Percentiles rank a stretch among this genome's conserved stretches.
These are phyloP conservation scores for Curvularia sp. DNA, from an alignment of 2,329 filamentous ascomycete species.

Conservation along the genomic window DNA sequence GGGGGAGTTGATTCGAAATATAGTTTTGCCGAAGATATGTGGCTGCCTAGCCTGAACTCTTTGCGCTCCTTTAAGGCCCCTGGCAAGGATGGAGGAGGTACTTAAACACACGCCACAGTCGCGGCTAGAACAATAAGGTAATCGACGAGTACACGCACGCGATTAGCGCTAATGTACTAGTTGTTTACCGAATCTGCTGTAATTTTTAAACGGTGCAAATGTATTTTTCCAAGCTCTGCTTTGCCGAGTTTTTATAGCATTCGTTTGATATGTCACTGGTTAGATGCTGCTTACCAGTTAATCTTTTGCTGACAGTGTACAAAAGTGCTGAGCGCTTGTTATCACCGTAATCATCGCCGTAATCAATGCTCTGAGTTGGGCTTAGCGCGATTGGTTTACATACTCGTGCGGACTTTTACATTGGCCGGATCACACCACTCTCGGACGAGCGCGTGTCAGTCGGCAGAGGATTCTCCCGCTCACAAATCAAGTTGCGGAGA, in stretches of 20 bases:
- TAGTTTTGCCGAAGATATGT: not conserved
- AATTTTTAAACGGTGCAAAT: not conserved
- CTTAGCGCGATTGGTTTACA: not conserved
- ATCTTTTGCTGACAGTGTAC: not conserved
- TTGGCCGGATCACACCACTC: constrained; percentile 33
- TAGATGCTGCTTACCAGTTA: not conserved
- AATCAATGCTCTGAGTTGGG: not conserved
- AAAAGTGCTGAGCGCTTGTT: not conserved
- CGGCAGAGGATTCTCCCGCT: constrained; percentile 11
- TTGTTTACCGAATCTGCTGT: not conserved
- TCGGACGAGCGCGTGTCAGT: constrained; percentile 23
- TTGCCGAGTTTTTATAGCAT: not conserved
- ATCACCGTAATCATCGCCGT: not conserved
- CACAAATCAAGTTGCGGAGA: not conserved
- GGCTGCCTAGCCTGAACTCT: not conserved
- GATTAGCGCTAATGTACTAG: not conserved
- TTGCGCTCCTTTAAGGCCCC: not conserved
- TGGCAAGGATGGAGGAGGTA: not conserved
- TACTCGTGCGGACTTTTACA: not conserved
- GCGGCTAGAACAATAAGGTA: not conserved
- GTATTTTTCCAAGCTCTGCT: not conserved
- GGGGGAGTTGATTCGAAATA: not conserved
- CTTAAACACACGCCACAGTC: not conserved
- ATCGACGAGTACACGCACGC: not conserved
- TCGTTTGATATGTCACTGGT: not conserved